These are phyloP conservation scores for Neurospora sp. DNA, from an alignment of 495 filamentous ascomycete genomes.

Conservation along the genomic window DNA sequence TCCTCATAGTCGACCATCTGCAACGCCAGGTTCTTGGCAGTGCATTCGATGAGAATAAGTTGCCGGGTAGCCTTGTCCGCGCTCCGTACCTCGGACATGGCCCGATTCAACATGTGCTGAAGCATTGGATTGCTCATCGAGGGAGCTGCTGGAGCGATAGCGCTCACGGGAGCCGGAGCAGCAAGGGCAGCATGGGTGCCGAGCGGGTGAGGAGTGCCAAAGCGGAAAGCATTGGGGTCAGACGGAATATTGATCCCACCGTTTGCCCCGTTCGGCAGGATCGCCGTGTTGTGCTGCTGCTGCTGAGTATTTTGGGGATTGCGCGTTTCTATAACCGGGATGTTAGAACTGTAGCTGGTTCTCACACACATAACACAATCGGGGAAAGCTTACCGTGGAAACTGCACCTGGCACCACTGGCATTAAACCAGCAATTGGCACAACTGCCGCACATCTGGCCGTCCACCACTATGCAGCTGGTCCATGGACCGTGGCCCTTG, in stretches of 20 bases:
- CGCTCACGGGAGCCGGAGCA: constrained; percentile 6
- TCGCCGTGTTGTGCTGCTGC: constrained; percentile 11
- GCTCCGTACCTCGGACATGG: constrained; percentile 30
- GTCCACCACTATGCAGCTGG: constrained; percentile 34
- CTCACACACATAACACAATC: not conserved
- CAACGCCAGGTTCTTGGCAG: constrained; percentile 34
- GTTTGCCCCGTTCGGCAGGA: constrained; percentile 6
- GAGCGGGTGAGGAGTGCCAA: constrained; percentile 8
- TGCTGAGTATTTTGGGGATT: constrained; percentile 13
- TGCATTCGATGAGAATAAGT: constrained; percentile 32
- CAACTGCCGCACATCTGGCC: constrained; percentile 44
- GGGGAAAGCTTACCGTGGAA: constrained; percentile 34
- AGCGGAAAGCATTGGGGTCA: constrained; percentile 14
- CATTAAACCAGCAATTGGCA: constrained; percentile 45
- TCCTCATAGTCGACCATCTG: constrained; percentile 36
- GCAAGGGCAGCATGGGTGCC: constrained; percentile 4
- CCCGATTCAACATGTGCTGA: constrained; percentile 26
- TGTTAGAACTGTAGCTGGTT: not conserved
- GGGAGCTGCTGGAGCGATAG: constrained; percentile 13
- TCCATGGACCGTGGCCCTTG: constrained; percentile 43
- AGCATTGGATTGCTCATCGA: constrained; percentile 28
- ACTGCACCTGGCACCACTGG: constrained; percentile 39
- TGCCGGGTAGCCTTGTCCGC: constrained; percentile 30
- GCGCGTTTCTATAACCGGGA: constrained; percentile 14
- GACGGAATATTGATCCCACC: constrained; percentile 13